Percentiles rank a stretch among this genome's conserved stretches.
Conservation (phyloP, 805 yeast species). For the Jamesozyma lodderae region DNA sequence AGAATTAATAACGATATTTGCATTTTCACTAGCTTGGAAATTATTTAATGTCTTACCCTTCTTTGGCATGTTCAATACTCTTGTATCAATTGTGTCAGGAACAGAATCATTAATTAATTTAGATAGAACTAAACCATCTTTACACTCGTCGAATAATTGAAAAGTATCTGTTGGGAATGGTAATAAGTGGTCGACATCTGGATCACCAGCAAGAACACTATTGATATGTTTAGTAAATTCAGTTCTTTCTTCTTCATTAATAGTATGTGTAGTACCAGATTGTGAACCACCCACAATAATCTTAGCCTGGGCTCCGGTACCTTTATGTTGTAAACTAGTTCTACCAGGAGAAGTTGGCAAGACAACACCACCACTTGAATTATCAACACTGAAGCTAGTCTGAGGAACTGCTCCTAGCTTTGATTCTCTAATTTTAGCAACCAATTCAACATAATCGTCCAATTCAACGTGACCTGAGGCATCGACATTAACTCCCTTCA, state of each 20-base stretch:
- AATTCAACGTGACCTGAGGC: slow-evolving; percentile 95
- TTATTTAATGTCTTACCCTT: slow-evolving; percentile 75
- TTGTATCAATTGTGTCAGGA: slow-evolving; percentile 95
- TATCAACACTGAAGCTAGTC: slow-evolving; percentile 23
- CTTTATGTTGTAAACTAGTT: slow-evolving; percentile 37
- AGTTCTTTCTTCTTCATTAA: slow-evolving; percentile 91
- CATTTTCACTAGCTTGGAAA: slow-evolving; percentile 93
- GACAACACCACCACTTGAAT: slow-evolving; percentile 9
- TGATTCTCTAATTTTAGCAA: slow-evolving; percentile 62
- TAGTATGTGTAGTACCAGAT: slow-evolving; percentile 92
- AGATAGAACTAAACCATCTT: slow-evolving; percentile 88
- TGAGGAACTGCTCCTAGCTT: slow-evolving; percentile 23
- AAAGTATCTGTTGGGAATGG: slow-evolving; percentile 92
- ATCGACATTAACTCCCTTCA: slow-evolving; percentile 85
- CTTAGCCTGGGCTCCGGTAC: slow-evolving; percentile 54
- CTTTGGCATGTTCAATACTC: slow-evolving; percentile 87
- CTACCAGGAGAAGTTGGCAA: slow-evolving; percentile 24
- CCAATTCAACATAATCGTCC: slow-evolving; percentile 83
- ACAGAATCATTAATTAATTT: slow-evolving; percentile 95
- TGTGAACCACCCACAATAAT: slow-evolving; percentile 78
- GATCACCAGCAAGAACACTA: slow-evolving; percentile 80
- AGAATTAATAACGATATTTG: slow-evolving; percentile 94
- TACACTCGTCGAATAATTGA: slow-evolving; percentile 93
- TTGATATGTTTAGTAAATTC: slow-evolving; percentile 96
- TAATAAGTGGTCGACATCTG: slow-evolving; percentile 70